A percentile compares a stretch with the other conserved stretches of the same genome.
Evolutionary conservation across 306 rosid genomes (phyloP).

Genomic region (Sesbania bispinosa): DNA sequence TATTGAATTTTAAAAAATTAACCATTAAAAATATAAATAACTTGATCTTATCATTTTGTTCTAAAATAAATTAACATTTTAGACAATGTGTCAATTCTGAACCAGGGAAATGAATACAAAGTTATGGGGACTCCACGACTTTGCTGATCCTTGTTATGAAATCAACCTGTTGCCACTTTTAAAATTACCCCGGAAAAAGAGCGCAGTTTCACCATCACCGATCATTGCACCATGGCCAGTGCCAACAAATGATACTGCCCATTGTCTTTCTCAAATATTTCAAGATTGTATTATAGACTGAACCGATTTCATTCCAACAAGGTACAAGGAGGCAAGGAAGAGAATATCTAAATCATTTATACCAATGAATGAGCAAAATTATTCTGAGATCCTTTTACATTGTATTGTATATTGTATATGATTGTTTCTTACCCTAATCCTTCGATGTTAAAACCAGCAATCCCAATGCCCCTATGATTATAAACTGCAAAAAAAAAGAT

Average conservation of each 20-base stretch:
- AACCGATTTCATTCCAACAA: neutral
- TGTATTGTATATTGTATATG: neutral
- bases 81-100: too few relatives aligned
- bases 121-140: too few relatives aligned
- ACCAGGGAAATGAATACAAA: too few relatives aligned
- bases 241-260: neutral
- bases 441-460: slow-evolving; percentile 76
- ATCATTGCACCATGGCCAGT: too few relatives aligned
- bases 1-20: too few relatives aligned
- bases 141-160: too few relatives aligned
- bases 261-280: neutral
- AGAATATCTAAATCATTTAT: neutral
- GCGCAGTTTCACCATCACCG: too few relatives aligned
- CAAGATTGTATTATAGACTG: neutral
- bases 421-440: slow-evolving; percentile 38
- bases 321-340: neutral
- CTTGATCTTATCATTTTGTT: too few relatives aligned
- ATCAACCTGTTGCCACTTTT: too few relatives aligned
- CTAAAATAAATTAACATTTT: too few relatives aligned
- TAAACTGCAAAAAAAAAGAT: slow-evolving; percentile 51
- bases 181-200: too few relatives aligned
- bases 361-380: neutral
- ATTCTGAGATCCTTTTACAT: neutral
- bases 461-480: slow-evolving; percentile 72
- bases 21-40: too few relatives aligned